Evolutionary conservation across 441 rosid species (phyloP).

Genomic region (Flueggea neowawraea): DNA sequence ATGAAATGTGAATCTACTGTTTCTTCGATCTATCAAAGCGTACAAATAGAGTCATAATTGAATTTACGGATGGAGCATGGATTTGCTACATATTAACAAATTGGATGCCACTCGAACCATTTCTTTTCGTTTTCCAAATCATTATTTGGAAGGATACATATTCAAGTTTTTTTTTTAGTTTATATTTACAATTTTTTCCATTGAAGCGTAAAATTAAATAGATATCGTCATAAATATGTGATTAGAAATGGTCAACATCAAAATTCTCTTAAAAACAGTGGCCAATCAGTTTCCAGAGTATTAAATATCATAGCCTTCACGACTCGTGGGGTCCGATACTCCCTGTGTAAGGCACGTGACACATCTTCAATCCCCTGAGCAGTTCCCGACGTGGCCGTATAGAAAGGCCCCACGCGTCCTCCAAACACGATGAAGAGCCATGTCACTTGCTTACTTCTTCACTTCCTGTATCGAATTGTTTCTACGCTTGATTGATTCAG

Average conservation of each 20-base stretch:
- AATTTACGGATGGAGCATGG: too few species aligned
- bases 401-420: constrained; percentile 24
- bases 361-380: constrained; percentile 8
- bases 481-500: too few species aligned
- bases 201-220: too few species aligned
- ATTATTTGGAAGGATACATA: too few species aligned
- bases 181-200: too few species aligned
- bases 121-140: too few species aligned
- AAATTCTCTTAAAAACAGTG: background rate
- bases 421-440: constrained; percentile 27
- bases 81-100: too few species aligned
- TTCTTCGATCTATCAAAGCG: constrained; percentile 25
- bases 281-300: constrained; percentile 3
- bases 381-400: constrained; percentile 38
- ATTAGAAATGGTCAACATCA: background rate
- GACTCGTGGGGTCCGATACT: constrained; percentile 18
- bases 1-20: background rate
- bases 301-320: constrained; percentile 16
- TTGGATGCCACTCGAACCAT: too few species aligned
- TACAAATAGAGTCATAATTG: background rate
- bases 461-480: constrained; percentile 5
- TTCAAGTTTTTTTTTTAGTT: too few species aligned
- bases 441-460: constrained; percentile 1
- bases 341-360: constrained; percentile 25
- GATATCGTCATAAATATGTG: too few species aligned